phyloP scores from a whole-genome alignment of 2,329 filamentous ascomycete species.

The Aschersonia sp. region DNA sequence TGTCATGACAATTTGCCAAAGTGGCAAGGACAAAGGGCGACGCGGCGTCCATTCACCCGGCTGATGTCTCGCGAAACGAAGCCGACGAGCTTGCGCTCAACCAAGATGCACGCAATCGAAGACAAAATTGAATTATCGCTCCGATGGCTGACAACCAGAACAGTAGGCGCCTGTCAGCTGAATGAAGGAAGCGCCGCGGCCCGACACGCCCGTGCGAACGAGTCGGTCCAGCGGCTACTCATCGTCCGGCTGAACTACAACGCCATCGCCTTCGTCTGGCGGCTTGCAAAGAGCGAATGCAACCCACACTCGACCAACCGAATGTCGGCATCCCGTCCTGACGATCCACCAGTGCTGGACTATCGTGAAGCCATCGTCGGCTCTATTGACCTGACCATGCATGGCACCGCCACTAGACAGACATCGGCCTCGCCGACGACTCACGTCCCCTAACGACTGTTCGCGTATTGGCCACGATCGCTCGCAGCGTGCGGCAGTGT shows the following conservation, averaged over 20 bases:
- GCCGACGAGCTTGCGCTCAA: too few species aligned
- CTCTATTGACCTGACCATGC: background rate
- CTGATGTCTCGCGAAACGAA: too few species aligned
- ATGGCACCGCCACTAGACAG: conserved; percentile 2
- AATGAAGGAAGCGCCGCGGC: background rate
- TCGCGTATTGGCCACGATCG: too few species aligned
- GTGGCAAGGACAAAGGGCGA: background rate
- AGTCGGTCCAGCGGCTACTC: conserved; percentile 2
- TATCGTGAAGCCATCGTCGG: conserved; percentile 3
- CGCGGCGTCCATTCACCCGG: too few species aligned
- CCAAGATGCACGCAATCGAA: too few species aligned
- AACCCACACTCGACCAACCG: background rate
- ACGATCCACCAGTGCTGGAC: background rate
- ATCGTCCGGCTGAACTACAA: conserved; percentile 1
- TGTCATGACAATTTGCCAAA: background rate
- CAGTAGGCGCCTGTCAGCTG: conserved; percentile 1
- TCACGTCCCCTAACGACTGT: too few species aligned
- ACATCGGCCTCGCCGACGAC: too few species aligned
- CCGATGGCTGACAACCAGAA: background rate
- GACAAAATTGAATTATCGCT: too few species aligned
- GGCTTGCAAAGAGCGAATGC: conserved; percentile 1
- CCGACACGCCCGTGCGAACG: conserved; percentile 1
- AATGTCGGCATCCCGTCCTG: too few species aligned
- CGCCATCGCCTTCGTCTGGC: conserved; percentile 1
- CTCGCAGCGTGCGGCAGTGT: too few species aligned